Evolutionary conservation across 331 rosid genomes (phyloP), one percentile per base, ranked within the genome.

Genomic region (Acacia pycnantha): DNA sequence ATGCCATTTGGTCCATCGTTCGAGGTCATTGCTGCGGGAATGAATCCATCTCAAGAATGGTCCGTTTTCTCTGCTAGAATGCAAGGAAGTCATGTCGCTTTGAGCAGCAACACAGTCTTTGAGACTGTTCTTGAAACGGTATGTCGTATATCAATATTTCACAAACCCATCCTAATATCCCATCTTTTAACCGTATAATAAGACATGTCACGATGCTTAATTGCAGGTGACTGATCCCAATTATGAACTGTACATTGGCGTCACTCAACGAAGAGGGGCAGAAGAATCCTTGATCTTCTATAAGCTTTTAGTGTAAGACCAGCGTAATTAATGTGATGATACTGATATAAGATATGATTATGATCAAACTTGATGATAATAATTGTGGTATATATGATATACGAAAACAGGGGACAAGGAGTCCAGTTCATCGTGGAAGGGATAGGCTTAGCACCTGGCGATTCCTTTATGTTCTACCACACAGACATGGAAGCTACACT

Each of bases 381-480:
- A 6, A 37, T 37, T 37, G 41, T 37, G 41, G 41, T 6, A 37
- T 37, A 10, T 18, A 51, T 51, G 22, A 51, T 21, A 13, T 62
- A 27, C 18, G 51, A 66, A 78, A 69, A 15, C 74, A 81, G 83
- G 46, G 79, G 81, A 40, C 8, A 29, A 2, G 11, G 37, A 14
- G 0, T 18, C 12, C 7, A 14, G 53, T 66, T 81, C 4, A 0
- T 26, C 8, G 62, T 84, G 48, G 74, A 21, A 3, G 87, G 82
- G 0, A 47, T 21, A 4, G 86, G 87, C 11, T 22, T 81, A 4
- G 19, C 26, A 21, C 50, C 78, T 2, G 64, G 78, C 12, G 84
- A 84, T 73, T 21, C 74, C 11, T 82, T 82, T 29, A 0, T 70
- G 16, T 81, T 84, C 44, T 79, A 82, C 72, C 72, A 79, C 14